Percentiles rank a stretch among this genome's conserved stretches.
These are phyloP conservation scores for Rhizophora apiculata DNA, from an alignment of 345 rosid species.

Conservation along the genomic window DNA sequence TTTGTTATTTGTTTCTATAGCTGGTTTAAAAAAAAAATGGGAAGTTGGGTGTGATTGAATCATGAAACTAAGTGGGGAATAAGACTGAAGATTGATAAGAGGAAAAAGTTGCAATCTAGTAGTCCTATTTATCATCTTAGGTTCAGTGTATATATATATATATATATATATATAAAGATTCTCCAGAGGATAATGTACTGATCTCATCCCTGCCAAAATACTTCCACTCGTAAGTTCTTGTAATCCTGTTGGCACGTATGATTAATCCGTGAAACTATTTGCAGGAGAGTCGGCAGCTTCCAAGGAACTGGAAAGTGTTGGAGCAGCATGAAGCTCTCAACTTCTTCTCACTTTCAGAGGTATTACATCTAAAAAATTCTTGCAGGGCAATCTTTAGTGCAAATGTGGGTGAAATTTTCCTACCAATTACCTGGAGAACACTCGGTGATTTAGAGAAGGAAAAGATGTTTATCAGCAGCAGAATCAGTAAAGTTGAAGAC, in stretches of 20 bases:
- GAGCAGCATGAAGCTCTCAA: constrained; percentile 33
- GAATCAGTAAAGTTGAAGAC: constrained; percentile 23
- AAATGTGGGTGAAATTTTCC: constrained; percentile 47
- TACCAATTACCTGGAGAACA: constrained; percentile 39
- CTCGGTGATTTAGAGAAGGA: constrained; percentile 40
- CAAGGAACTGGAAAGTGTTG: constrained; percentile 52
- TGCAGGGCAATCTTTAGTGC: constrained; percentile 39
- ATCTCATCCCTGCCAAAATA: neutral
- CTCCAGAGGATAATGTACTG: too few relatives aligned
- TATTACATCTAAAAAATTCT: constrained; percentile 21
- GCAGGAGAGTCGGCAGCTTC: constrained; percentile 27
- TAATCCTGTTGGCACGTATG: neutral
- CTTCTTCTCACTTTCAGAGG: constrained; percentile 41
- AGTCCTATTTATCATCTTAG: too few relatives aligned
- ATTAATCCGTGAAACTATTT: constrained; percentile 5
- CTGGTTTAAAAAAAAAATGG: too few relatives aligned
- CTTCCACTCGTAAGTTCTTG: neutral
- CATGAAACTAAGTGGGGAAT: too few relatives aligned
- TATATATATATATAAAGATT: too few relatives aligned
- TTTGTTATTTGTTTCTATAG: neutral
- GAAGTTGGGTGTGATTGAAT: too few relatives aligned
- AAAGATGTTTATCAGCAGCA: constrained; percentile 50
- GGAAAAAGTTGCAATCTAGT: too few relatives aligned
- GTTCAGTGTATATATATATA: too few relatives aligned
- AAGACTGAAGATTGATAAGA: too few relatives aligned